Evolutionary conservation across 495 filamentous ascomycete species (phyloP).

Genomic region (Aspergillus carlsbadensis): DNA sequence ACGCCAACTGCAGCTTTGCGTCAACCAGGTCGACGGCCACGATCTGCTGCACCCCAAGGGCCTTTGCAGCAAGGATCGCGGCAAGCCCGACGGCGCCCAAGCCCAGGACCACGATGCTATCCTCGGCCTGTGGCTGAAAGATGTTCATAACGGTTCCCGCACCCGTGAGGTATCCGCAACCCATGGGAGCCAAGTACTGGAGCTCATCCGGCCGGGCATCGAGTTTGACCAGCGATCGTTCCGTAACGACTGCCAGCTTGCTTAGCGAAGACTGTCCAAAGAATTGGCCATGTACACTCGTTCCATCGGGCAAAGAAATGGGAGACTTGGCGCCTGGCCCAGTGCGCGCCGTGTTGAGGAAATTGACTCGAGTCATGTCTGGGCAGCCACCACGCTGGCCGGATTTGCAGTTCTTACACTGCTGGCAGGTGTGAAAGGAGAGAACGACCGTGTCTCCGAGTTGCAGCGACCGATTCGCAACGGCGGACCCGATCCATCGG

Average conservation of each 20-base stretch:
- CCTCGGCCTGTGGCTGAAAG: slow-evolving; percentile 23
- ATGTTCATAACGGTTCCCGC: slow-evolving; percentile 44
- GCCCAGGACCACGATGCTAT: slow-evolving; percentile 36
- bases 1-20: slow-evolving; percentile 39
- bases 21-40: slow-evolving; percentile 47
- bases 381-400: slow-evolving; percentile 29
- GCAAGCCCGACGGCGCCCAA: slow-evolving; percentile 45
- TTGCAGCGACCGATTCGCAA: slow-evolving; percentile 35
- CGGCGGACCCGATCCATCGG: slow-evolving; percentile 39
- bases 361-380: slow-evolving; percentile 37
- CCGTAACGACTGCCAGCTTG: slow-evolving; percentile 34
- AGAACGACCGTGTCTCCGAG: slow-evolving; percentile 50
- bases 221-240: slow-evolving; percentile 29
- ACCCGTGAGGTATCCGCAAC: slow-evolving; percentile 50
- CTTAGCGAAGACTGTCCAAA: slow-evolving; percentile 46
- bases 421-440: slow-evolving; percentile 39
- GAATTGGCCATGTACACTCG: slow-evolving; percentile 36
- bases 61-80: slow-evolving; percentile 34
- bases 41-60: slow-evolving; percentile 25
- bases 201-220: slow-evolving; percentile 25
- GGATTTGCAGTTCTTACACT: slow-evolving; percentile 27
- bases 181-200: slow-evolving; percentile 38
- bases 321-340: slow-evolving; percentile 11
- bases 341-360: slow-evolving; percentile 27
- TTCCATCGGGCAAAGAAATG: slow-evolving; percentile 25